Conservation (phyloP, 2,329 filamentous ascomycete species). For the Claviceps pazoutovae region DNA sequence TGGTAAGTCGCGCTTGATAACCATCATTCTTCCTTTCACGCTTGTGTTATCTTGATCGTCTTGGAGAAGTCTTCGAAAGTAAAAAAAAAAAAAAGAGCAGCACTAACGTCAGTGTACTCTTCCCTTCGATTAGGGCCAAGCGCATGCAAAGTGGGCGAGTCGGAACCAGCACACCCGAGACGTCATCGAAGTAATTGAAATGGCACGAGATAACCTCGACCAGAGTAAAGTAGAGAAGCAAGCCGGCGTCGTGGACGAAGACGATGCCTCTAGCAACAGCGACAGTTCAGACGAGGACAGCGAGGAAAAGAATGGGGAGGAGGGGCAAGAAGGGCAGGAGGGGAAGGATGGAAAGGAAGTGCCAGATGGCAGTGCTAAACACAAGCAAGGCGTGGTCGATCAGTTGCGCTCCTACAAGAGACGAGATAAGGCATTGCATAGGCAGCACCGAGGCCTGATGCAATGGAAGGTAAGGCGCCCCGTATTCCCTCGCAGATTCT, state of each 20-base stretch:
- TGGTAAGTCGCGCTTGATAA: conserved; percentile 13
- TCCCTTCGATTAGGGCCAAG: conserved; percentile 15
- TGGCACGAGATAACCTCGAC: conserved; percentile 21
- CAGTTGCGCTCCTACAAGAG: conserved; percentile 46
- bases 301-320: conserved; percentile 17
- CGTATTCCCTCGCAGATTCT: not conserved
- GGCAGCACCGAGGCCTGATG: conserved; percentile 57
- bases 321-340: conserved; percentile 12
- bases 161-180: conserved; percentile 21
- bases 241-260: conserved; percentile 21
- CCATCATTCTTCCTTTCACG: not conserved
- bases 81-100: too few species aligned
- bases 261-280: conserved; percentile 15
- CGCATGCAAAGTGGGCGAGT: conserved; percentile 22
- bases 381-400: conserved; percentile 32
- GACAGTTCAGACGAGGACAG: conserved; percentile 20
- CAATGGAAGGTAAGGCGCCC: conserved; percentile 41
- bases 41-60: too few species aligned
- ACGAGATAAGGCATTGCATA: conserved; percentile 44
- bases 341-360: conserved; percentile 25
- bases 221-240: conserved; percentile 19
- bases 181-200: conserved; percentile 34
- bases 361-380: conserved; percentile 21
- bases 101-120: not conserved
- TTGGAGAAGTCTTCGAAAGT: too few species aligned